These are phyloP conservation scores for Silene latifolia DNA, from an alignment of 148 eudicot genomes.

Conservation along the genomic window DNA sequence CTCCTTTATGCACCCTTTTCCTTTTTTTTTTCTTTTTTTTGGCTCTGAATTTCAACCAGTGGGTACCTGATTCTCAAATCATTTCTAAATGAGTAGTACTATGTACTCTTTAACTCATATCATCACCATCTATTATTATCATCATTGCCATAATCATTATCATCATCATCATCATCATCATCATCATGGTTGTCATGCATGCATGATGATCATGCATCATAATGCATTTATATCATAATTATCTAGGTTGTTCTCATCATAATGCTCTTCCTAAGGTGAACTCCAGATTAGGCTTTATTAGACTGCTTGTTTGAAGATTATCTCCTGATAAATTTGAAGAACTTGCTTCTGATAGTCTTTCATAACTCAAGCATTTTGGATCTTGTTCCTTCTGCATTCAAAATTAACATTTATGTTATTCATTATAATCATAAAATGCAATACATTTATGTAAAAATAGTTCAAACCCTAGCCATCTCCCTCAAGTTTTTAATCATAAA, in stretches of 20 bases:
- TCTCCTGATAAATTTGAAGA: constrained; percentile 53
- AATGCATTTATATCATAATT: too few species aligned
- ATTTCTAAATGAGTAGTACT: constrained; percentile 55
- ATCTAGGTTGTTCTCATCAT: neutral
- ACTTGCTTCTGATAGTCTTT: constrained; percentile 72
- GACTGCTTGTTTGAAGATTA: constrained; percentile 31
- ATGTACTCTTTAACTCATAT: constrained; percentile 12
- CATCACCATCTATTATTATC: neutral
- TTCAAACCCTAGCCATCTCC: too few species aligned
- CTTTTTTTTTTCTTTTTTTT: constrained; percentile 26
- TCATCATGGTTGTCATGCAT: neutral
- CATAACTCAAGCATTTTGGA: constrained; percentile 58
- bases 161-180: neutral
- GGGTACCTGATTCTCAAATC: constrained; percentile 76
- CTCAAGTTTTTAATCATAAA: too few species aligned
- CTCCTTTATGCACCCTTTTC: constrained; percentile 18
- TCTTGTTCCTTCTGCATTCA: constrained; percentile 58
- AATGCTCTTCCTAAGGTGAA: constrained; percentile 86
- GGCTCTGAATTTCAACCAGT: constrained; percentile 29
- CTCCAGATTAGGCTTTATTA: constrained; percentile 79
- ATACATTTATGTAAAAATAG: neutral
- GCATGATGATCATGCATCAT: too few species aligned
- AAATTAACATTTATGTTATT: neutral
- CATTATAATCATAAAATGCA: neutral
- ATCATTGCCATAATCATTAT: neutral